A percentile compares a stretch with the other conserved stretches of the same genome.
Evolutionary conservation across 176 grass and related monocot genomes (phyloP).

Genomic region (Hsuehochloa calcarea): DNA sequence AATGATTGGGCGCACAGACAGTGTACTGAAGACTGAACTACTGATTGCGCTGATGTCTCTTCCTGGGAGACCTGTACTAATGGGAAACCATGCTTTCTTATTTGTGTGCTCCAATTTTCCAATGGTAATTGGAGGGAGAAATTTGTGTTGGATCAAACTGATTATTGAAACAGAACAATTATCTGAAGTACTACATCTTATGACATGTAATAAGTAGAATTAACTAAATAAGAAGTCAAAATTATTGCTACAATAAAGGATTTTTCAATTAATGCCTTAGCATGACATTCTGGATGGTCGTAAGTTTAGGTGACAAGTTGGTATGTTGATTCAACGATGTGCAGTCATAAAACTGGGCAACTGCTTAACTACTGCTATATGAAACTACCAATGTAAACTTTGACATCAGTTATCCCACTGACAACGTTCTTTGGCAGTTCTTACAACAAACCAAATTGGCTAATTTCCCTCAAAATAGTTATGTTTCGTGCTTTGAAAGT

Average conservation of each 20-base stretch:
- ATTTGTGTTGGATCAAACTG: slow-evolving; percentile 7
- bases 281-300: background rate
- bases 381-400: background rate
- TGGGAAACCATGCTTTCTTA: slow-evolving; percentile 27
- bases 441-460: background rate
- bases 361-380: background rate
- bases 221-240: background rate
- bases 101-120: background rate
- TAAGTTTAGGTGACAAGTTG: background rate
- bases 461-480: background rate
- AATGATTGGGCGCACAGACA: slow-evolving; percentile 48
- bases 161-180: background rate
- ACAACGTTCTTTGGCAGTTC: background rate
- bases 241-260: background rate
- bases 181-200: background rate
- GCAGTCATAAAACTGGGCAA: background rate
- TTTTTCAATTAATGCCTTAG: background rate
- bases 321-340: background rate
- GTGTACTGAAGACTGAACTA: slow-evolving; percentile 39
- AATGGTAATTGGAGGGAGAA: background rate
- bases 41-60: background rate
- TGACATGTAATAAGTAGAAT: background rate
- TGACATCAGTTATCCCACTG: background rate
- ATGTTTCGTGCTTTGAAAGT: background rate
- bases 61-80: slow-evolving; percentile 24